These are phyloP conservation scores for Cicer chorassanicum DNA, from an alignment of 306 rosid species.

Conservation along the genomic window DNA sequence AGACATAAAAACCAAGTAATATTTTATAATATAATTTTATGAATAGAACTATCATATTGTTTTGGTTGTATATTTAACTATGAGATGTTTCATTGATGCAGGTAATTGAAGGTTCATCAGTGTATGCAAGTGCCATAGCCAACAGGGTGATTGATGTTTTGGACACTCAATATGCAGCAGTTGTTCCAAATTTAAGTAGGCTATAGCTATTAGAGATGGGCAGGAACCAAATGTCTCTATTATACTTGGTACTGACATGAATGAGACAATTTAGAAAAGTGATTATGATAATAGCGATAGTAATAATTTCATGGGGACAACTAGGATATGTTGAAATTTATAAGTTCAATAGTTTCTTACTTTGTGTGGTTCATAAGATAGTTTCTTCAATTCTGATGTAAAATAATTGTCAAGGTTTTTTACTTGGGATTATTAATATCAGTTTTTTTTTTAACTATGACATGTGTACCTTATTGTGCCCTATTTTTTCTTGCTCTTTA, in stretches of 20 bases:
- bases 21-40: background rate
- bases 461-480: background rate
- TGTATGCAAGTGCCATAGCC: constrained; percentile 77
- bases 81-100: constrained; percentile 43
- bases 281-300: background rate
- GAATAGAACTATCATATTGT: constrained; percentile 16
- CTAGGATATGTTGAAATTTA: constrained; percentile 26
- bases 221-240: constrained; percentile 23
- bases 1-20: background rate
- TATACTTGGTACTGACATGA: constrained; percentile 2
- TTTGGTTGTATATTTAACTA: constrained; percentile 16
- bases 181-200: constrained; percentile 44
- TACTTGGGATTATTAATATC: background rate
- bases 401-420: background rate
- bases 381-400: constrained; percentile 12
- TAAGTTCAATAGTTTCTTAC: constrained; percentile 29
- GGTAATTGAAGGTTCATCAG: constrained; percentile 75
- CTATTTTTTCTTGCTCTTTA: background rate
- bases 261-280: background rate
- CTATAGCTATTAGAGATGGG: constrained; percentile 5
- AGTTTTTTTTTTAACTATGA: background rate
- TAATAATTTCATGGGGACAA: constrained; percentile 27
- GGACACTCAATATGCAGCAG: constrained; percentile 63
- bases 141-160: constrained; percentile 70
- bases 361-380: constrained; percentile 20